Conservation (phyloP, 2,329 filamentous ascomycete species). For the Neonectria faginata region DNA sequence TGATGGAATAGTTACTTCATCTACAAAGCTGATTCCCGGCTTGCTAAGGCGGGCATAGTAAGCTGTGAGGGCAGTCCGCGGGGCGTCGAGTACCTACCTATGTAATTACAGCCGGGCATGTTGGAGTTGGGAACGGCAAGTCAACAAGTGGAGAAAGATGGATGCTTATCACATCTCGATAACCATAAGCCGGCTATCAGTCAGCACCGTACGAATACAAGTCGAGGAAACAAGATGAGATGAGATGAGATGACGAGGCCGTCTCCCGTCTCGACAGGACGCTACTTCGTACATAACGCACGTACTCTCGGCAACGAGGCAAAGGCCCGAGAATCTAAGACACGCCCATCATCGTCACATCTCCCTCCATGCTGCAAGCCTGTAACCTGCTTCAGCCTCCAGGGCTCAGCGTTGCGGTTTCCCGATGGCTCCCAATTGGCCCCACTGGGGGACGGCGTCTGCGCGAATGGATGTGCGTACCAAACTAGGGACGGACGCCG, state of each 20-base stretch:
- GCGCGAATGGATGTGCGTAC: slow-evolving; percentile 15
- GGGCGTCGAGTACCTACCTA: neutral
- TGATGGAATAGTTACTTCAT: slow-evolving; percentile 14
- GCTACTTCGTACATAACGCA: neutral
- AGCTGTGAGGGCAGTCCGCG: too few species aligned
- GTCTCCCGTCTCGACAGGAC: slow-evolving; percentile 10
- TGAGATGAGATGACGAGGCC: slow-evolving; percentile 30
- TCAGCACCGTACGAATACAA: neutral
- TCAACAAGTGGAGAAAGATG: neutral
- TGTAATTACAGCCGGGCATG: neutral
- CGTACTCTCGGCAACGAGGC: slow-evolving; percentile 3
- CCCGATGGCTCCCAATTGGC: slow-evolving; percentile 22
- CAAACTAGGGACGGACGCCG: slow-evolving; percentile 4
- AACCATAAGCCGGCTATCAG: neutral
- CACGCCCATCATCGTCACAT: slow-evolving; percentile 12
- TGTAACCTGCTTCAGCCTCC: slow-evolving; percentile 29
- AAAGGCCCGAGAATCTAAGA: slow-evolving; percentile 4
- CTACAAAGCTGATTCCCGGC: neutral
- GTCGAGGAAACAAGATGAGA: slow-evolving; percentile 25
- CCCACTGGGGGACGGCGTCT: slow-evolving; percentile 17
- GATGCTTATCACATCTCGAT: slow-evolving; percentile 1
- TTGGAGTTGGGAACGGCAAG: slow-evolving; percentile 5
- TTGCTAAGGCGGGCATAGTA: neutral
- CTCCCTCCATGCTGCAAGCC: slow-evolving; percentile 25
- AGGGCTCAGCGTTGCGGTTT: slow-evolving; percentile 39